Conservation (phyloP, 805 yeast species). For the Spathaspora hagerdaliae region DNA sequence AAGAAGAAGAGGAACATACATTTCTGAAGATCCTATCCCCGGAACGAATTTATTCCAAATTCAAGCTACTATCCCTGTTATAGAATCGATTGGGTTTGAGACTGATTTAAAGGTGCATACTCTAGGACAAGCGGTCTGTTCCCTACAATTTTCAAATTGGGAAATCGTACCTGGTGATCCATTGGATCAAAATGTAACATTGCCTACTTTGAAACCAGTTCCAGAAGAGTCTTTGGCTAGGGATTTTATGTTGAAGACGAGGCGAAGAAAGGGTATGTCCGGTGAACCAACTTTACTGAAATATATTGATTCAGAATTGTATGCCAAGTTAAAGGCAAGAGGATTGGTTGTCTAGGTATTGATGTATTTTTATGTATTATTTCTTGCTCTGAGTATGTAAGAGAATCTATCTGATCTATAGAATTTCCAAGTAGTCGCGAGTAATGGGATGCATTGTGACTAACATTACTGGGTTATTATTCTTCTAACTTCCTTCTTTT, state of each 20-base stretch:
- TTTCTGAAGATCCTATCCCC: conserved; percentile 50
- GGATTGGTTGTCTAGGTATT: conserved; percentile 29
- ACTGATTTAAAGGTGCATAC: conserved; percentile 77
- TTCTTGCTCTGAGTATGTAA: neutral
- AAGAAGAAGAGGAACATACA: conserved; percentile 49
- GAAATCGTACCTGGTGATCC: conserved; percentile 88
- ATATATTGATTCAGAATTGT: conserved; percentile 62
- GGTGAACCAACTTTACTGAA: conserved; percentile 66
- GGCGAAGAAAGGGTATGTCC: conserved; percentile 81
- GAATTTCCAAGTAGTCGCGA: too few relatives aligned
- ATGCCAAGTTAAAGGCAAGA: conserved; percentile 46
- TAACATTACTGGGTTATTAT: neutral
- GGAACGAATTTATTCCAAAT: conserved; percentile 69
- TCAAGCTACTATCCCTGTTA: conserved; percentile 72
- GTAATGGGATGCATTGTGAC: too few relatives aligned
- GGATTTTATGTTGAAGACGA: conserved; percentile 84
- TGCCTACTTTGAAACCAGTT: conserved; percentile 76
- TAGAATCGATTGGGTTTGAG: conserved; percentile 87
- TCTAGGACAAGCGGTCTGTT: conserved; percentile 73
- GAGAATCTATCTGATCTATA: neutral
- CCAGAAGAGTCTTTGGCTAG: conserved; percentile 68
- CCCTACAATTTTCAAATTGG: conserved; percentile 68
- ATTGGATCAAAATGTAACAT: conserved; percentile 56
- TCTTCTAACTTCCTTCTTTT: conserved; percentile 4
- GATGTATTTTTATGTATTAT: neutral